Percentiles rank a stretch among this genome's conserved stretches.
Conservation (phyloP, 2,329 filamentous ascomycete species). For the Aureobasidium sp. region DNA sequence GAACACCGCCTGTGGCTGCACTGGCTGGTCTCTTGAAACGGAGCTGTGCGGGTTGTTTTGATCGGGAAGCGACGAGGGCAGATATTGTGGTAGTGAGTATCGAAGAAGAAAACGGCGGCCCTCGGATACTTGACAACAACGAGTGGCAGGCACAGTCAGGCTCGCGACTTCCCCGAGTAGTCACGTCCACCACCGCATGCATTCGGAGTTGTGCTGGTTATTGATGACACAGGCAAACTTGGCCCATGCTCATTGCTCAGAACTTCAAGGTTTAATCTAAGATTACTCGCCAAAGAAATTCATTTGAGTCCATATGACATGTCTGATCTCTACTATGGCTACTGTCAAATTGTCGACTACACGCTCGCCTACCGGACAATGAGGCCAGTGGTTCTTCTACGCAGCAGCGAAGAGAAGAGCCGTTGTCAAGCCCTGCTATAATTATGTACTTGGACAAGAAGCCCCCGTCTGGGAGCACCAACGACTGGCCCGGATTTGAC, state of each 20-base stretch:
- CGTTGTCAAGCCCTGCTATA: background rate
- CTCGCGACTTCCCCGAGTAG: background rate
- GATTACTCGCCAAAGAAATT: background rate
- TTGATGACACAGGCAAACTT: background rate
- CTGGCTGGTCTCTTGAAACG: background rate
- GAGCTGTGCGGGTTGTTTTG: background rate
- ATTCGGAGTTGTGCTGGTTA: background rate
- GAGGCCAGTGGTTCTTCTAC: background rate
- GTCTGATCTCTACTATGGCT: background rate
- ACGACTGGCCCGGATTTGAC: background rate
- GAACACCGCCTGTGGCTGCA: background rate
- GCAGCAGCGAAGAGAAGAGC: background rate
- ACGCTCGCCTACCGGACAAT: background rate
- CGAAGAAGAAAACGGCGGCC: background rate
- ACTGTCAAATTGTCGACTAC: background rate
- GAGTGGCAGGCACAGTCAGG: background rate
- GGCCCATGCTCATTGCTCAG: background rate
- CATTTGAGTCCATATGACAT: background rate
- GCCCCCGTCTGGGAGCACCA: background rate
- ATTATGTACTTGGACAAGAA: background rate
- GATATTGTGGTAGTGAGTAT: background rate
- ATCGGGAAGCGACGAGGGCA: background rate
- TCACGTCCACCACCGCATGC: background rate
- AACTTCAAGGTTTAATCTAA: background rate
- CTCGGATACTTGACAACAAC: background rate